These are phyloP conservation scores for Candida morakotiae DNA, from an alignment of 805 yeast species.

Conservation along the genomic window DNA sequence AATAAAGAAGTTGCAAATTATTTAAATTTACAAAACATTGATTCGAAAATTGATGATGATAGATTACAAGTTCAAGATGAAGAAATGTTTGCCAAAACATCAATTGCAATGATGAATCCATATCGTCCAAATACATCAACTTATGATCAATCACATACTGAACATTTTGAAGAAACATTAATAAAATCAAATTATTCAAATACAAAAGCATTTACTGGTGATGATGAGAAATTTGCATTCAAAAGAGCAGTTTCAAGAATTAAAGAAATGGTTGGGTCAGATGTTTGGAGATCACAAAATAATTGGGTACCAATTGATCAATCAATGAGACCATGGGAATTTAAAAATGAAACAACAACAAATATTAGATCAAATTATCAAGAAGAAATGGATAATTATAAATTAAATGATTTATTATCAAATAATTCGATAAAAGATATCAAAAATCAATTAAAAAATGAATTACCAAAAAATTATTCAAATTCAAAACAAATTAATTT, in stretches of 20 bases:
- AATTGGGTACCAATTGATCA: slow-evolving; percentile 55
- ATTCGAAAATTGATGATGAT: slow-evolving; percentile 19
- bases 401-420: slow-evolving; percentile 3
- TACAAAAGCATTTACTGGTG: slow-evolving; percentile 65
- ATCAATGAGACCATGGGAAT: slow-evolving; percentile 56
- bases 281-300: slow-evolving; percentile 43
- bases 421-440: slow-evolving; percentile 9
- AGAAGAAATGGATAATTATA: background rate
- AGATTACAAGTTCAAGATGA: slow-evolving; percentile 52
- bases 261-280: slow-evolving; percentile 53
- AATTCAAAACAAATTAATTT: slow-evolving; percentile 17
- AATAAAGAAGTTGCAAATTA: slow-evolving; percentile 11
- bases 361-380: background rate
- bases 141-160: slow-evolving; percentile 47
- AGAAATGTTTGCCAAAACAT: slow-evolving; percentile 66
- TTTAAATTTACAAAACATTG: slow-evolving; percentile 15
- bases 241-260: slow-evolving; percentile 82
- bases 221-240: slow-evolving; percentile 95
- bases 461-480: slow-evolving; percentile 23
- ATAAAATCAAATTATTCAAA: slow-evolving; percentile 35
- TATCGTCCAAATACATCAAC: slow-evolving; percentile 67
- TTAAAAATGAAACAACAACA: background rate
- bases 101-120: slow-evolving; percentile 56
- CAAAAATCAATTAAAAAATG: slow-evolving; percentile 6
- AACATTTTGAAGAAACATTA: slow-evolving; percentile 11